Percentiles rank a stretch among this genome's conserved stretches.
Evolutionary conservation across 179 eudicot genomes (phyloP).

Genomic region (Drosera spatulata): DNA sequence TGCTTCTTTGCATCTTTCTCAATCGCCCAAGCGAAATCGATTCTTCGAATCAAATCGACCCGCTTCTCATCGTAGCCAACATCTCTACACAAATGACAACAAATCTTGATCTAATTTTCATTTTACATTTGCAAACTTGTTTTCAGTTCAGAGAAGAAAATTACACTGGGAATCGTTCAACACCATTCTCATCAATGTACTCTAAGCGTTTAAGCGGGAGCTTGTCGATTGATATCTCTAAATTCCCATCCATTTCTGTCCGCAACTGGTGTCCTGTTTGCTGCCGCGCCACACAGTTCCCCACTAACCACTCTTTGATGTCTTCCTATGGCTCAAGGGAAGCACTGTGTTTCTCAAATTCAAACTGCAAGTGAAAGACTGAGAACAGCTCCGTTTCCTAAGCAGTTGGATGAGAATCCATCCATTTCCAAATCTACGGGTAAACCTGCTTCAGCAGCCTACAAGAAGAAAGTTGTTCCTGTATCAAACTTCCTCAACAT

Average conservation of each 20-base stretch:
- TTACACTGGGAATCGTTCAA: constrained; percentile 72
- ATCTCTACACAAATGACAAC: constrained; percentile 37
- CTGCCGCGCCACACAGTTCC: too few species aligned
- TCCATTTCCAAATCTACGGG: too few species aligned
- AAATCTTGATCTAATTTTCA: neutral
- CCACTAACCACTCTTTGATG: too few species aligned
- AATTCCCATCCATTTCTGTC: constrained; percentile 22
- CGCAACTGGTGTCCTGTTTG: too few species aligned
- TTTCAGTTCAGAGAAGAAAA: neutral
- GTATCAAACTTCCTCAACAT: too few species aligned
- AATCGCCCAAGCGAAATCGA: constrained; percentile 93
- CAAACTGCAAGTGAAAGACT: too few species aligned
- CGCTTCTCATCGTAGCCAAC: constrained; percentile 74
- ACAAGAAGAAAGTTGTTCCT: too few species aligned
- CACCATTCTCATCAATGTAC: constrained; percentile 68
- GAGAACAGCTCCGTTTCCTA: too few species aligned
- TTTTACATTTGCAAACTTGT: neutral
- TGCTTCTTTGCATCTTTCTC: constrained; percentile 89
- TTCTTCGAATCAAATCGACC: constrained; percentile 57
- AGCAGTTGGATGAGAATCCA: too few species aligned
- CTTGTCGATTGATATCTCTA: constrained; percentile 68
- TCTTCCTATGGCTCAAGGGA: too few species aligned
- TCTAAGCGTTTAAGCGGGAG: constrained; percentile 83
- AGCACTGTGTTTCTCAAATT: too few species aligned
- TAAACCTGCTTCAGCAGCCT: too few species aligned